Evolutionary conservation across 2,329 filamentous ascomycete species (phyloP).

Genomic region (Talaromyces pinophilus): DNA sequence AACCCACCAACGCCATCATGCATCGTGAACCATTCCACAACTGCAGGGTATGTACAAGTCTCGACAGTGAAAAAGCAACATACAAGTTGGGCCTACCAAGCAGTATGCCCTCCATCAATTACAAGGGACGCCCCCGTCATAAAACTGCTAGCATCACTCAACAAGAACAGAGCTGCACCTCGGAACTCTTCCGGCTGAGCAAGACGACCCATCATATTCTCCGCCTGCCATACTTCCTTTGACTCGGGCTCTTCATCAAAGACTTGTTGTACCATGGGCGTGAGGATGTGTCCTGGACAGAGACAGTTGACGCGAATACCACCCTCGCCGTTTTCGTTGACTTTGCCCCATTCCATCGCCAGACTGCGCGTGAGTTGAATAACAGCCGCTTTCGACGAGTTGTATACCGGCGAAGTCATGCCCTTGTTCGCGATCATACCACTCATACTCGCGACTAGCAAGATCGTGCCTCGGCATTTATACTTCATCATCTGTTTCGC

Average conservation of each 20-base stretch:
- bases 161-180: conserved; percentile 66
- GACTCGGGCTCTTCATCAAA: conserved; percentile 73
- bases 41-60: not conserved
- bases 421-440: conserved; percentile 54
- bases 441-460: conserved; percentile 55
- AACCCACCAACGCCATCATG: not conserved
- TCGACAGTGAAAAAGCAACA: not conserved
- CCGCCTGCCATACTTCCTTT: conserved; percentile 44
- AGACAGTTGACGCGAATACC: conserved; percentile 58
- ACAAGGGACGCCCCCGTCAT: conserved; percentile 70
- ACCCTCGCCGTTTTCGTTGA: conserved; percentile 26
- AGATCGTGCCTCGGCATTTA: conserved; percentile 52
- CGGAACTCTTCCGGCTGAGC: conserved; percentile 61
- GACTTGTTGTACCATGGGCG: conserved; percentile 76
- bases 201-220: conserved; percentile 56
- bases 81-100: conserved; percentile 35
- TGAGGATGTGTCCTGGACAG: conserved; percentile 57
- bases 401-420: conserved; percentile 49
- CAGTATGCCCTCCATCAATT: conserved; percentile 69
- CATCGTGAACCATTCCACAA: not conserved
- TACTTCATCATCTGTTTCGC: conserved; percentile 53
- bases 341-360: conserved; percentile 55
- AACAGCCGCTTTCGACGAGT: conserved; percentile 57
- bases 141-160: conserved; percentile 67
- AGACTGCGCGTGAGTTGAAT: conserved; percentile 54